Percentiles rank a stretch among this genome's conserved stretches.
These are phyloP conservation scores for Solioccasus polychromus DNA, from an alignment of 768 basidiomycete species.

Conservation along the genomic window DNA sequence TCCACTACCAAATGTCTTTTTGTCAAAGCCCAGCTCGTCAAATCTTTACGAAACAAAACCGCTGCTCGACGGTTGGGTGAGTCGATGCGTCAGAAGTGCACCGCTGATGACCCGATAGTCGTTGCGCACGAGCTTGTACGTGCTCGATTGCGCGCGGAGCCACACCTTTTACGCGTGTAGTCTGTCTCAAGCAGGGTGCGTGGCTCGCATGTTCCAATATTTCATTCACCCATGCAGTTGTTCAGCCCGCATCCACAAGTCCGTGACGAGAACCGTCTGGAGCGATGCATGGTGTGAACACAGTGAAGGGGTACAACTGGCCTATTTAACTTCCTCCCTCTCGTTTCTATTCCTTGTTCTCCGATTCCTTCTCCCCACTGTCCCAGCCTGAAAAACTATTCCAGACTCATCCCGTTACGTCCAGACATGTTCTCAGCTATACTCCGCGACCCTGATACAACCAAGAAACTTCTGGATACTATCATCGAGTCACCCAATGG, in stretches of 20 bases:
- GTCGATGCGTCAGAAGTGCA: constrained; percentile 15
- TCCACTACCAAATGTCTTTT: background rate
- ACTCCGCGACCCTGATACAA: constrained; percentile 61
- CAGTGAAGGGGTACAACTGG: constrained; percentile 41
- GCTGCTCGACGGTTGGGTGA: constrained; percentile 13
- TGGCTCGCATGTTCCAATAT: constrained; percentile 24
- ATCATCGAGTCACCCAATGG: constrained; percentile 60
- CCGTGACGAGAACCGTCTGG: constrained; percentile 23
- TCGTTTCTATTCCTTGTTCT: constrained; percentile 39
- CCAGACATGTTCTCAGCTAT: constrained; percentile 51
- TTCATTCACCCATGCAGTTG: constrained; percentile 23
- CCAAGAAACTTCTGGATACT: constrained; percentile 48
- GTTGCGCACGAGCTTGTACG: constrained; percentile 3
- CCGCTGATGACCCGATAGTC: constrained; percentile 8
- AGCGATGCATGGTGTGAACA: constrained; percentile 41
- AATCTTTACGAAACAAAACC: constrained; percentile 10
- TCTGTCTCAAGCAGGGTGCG: constrained; percentile 20
- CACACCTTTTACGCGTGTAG: constrained; percentile 29
- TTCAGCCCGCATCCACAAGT: constrained; percentile 33
- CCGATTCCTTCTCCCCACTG: constrained; percentile 34
- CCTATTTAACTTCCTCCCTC: constrained; percentile 25
- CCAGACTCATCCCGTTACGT: constrained; percentile 28
- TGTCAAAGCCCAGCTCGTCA: background rate
- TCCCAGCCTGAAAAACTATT: constrained; percentile 26
- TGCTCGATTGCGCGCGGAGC: constrained; percentile 15